A percentile compares a stretch with the other conserved stretches of the same genome.
These are phyloP conservation scores for Fusarium dlaminii DNA, from an alignment of 2,329 filamentous ascomycete species.

Conservation along the genomic window DNA sequence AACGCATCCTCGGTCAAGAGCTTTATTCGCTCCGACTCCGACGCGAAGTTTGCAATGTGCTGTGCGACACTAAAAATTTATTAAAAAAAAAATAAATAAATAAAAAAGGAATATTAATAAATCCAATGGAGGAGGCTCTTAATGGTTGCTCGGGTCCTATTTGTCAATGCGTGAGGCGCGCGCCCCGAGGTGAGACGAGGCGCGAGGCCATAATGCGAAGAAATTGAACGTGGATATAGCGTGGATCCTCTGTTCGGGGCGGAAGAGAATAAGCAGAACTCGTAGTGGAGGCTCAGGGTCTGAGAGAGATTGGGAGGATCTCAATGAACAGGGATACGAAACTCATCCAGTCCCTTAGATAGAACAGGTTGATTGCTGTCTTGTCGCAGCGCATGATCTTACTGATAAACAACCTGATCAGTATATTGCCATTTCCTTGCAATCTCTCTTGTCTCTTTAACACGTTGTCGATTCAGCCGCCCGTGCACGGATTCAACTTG, in stretches of 20 bases:
- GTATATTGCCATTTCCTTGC: constrained; percentile 25
- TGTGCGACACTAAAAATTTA: not conserved
- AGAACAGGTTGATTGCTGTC: not conserved
- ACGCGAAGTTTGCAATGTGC: constrained; percentile 11
- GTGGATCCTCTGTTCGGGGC: constrained; percentile 23
- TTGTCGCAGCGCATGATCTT: not conserved
- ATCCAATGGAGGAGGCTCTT: not conserved
- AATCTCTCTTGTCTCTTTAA: constrained; percentile 12
- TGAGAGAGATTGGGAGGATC: constrained; percentile 39
- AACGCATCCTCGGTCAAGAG: constrained; percentile 11
- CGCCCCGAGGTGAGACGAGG: constrained; percentile 19
- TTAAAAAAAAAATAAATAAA: not conserved
- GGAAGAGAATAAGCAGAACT: constrained; percentile 17
- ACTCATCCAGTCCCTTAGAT: constrained; percentile 22
- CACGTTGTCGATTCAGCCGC: not conserved
- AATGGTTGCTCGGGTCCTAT: constrained; percentile 20
- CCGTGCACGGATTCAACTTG: constrained; percentile 11
- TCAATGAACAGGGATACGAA: constrained; percentile 36
- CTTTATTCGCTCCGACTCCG: constrained; percentile 27
- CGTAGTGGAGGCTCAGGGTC: constrained; percentile 30
- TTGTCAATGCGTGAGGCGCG: constrained; percentile 18
- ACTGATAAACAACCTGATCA: constrained; percentile 9
- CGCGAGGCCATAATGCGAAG: constrained; percentile 23
- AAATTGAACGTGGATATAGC: constrained; percentile 23
- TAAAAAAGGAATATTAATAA: too few species aligned